These are phyloP conservation scores for Striga asiatica DNA, from an alignment of 257 asterid species.

Conservation along the genomic window DNA sequence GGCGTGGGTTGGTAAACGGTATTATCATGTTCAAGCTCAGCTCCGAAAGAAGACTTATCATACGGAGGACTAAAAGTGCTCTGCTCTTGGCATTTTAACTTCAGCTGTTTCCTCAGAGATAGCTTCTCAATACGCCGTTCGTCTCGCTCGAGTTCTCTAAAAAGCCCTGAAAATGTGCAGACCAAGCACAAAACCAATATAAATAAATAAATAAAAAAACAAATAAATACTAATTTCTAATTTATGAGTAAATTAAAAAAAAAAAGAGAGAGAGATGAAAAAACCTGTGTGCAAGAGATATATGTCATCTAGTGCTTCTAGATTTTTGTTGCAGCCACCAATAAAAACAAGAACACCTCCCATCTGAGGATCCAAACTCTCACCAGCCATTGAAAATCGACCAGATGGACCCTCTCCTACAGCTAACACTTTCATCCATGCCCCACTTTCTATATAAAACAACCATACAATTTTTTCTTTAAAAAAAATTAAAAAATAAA, in stretches of 20 bases:
- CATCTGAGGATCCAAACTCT: conserved; percentile 73
- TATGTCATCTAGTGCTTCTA: conserved; percentile 91
- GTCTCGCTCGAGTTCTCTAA: conserved; percentile 47
- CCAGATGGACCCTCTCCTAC: conserved; percentile 79
- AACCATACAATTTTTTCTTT: not conserved
- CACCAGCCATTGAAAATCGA: conserved; percentile 97
- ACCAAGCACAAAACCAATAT: conserved; percentile 6
- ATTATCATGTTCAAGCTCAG: conserved; percentile 32
- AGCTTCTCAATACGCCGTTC: conserved; percentile 64
- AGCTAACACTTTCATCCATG: conserved; percentile 63
- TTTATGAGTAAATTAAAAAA: not conserved
- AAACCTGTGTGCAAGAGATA: conserved; percentile 84
- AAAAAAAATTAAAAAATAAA: no score
- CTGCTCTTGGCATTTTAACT: conserved; percentile 75
- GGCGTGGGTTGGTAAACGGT: conserved; percentile 52
- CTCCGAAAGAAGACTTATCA: conserved; percentile 29
- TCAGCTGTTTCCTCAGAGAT: conserved; percentile 85
- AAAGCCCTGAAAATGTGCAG: conserved; percentile 42
- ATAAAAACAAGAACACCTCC: conserved; percentile 73
- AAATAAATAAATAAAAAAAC: no score
- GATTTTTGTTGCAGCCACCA: conserved; percentile 93
- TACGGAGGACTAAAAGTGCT: conserved; percentile 24
- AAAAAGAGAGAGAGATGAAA: not conserved
- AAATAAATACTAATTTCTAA: no score
- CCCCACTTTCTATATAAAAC: conserved; percentile 50